Percentiles rank a stretch among this genome's conserved stretches.
Conservation (phyloP, 2,329 filamentous ascomycete species). For the Colletotrichum filicis region DNA sequence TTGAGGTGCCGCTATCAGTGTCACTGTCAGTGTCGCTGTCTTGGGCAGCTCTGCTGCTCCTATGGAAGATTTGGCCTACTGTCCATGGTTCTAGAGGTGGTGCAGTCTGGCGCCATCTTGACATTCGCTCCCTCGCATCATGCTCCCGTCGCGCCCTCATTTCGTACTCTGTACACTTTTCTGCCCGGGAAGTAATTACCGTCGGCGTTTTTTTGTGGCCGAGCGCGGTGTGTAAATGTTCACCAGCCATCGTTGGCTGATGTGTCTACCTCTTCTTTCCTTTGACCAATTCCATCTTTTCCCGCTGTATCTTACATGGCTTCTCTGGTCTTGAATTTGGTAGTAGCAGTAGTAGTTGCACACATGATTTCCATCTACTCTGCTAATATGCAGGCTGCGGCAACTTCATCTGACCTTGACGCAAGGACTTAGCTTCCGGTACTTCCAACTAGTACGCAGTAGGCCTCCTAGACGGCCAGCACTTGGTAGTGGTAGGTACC, state of each 20-base stretch:
- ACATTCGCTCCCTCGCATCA: not conserved
- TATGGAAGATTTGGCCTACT: not conserved
- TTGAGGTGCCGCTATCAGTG: not conserved
- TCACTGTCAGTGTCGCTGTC: not conserved
- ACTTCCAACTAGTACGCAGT: slow-evolving; percentile 6
- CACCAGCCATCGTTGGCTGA: no score
- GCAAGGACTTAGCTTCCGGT: slow-evolving; percentile 18
- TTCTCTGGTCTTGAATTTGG: slow-evolving; percentile 2
- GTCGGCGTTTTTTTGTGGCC: not conserved
- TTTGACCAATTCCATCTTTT: no score
- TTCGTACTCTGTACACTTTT: not conserved
- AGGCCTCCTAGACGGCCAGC: not conserved
- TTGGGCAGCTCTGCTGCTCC: not conserved
- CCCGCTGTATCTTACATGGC: not conserved
- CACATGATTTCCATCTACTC: slow-evolving; percentile 15
- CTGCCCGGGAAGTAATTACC: not conserved
- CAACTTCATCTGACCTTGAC: slow-evolving; percentile 32
- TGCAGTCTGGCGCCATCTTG: not conserved
- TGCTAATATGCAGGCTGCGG: not conserved
- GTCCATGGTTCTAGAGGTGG: not conserved
- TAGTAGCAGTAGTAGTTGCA: slow-evolving; percentile 8
- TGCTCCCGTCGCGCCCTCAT: not conserved
- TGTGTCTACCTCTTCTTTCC: no score
- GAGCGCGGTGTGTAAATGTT: no score
- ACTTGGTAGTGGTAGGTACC: not conserved